Percentiles rank a stretch among this genome's conserved stretches.
phyloP scores from a whole-genome alignment of 2,329 filamentous ascomycete species.

The Diaporthe sp. region DNA sequence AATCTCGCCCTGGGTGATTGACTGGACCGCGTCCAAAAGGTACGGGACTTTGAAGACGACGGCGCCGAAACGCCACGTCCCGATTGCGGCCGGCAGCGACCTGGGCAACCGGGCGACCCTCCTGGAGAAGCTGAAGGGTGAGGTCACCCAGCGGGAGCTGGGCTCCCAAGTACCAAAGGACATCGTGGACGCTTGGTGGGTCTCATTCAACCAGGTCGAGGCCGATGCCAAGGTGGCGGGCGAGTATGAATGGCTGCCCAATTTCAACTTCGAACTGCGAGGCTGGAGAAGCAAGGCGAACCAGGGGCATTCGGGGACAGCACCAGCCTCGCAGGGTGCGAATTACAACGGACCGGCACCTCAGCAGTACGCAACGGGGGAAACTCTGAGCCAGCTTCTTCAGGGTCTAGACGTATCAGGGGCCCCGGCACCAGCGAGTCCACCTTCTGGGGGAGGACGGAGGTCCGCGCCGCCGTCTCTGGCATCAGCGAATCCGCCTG shows the following conservation, averaged over 20 bases:
- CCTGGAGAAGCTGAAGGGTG: not conserved
- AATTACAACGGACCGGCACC: conserved; percentile 10
- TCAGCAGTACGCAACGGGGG: not conserved
- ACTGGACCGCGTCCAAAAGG: not conserved
- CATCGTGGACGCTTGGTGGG: not conserved
- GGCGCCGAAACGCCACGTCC: not conserved
- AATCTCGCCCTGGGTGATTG: not conserved
- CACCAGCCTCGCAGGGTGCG: not conserved
- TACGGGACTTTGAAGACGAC: not conserved
- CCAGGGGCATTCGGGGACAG: not conserved
- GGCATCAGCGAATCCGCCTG: too few relatives aligned
- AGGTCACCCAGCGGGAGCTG: not conserved
- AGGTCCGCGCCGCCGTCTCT: not conserved
- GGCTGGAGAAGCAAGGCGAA: not conserved
- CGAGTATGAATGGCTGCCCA: not conserved
- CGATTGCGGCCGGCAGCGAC: not conserved
- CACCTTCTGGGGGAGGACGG: not conserved
- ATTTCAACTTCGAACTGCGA: not conserved
- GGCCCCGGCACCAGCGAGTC: not conserved
- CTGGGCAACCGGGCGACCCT: not conserved
- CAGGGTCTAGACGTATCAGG: not conserved
- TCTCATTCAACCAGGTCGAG: not conserved
- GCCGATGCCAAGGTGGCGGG: not conserved
- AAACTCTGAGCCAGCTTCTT: not conserved
- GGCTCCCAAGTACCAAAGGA: not conserved